Evolutionary conservation across 495 filamentous ascomycete species (phyloP).

Genomic region (Penicillium canariense): DNA sequence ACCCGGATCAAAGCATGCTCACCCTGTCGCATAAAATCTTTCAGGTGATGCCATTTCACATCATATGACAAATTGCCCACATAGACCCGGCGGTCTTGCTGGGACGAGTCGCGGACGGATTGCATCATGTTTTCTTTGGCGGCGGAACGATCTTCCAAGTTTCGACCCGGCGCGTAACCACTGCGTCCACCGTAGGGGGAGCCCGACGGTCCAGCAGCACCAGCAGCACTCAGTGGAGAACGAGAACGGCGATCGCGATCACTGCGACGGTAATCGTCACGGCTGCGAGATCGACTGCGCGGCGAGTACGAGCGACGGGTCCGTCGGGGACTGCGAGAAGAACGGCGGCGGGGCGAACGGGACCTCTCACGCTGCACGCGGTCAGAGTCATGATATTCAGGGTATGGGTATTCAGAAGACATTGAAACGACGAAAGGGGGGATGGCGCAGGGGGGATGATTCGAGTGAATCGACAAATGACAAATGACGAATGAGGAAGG

Average conservation of each 20-base stretch:
- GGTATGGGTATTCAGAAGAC: slow-evolving; percentile 25
- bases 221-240: slow-evolving; percentile 80
- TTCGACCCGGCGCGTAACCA: slow-evolving; percentile 63
- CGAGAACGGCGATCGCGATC: slow-evolving; percentile 78
- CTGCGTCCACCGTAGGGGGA: slow-evolving; percentile 57
- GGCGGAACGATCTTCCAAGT: slow-evolving; percentile 77
- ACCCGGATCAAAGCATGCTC: slow-evolving; percentile 31
- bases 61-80: slow-evolving; percentile 98
- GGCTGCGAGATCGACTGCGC: slow-evolving; percentile 88
- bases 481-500: neutral
- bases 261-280: slow-evolving; percentile 80
- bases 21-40: slow-evolving; percentile 99
- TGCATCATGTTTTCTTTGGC: slow-evolving; percentile 96
- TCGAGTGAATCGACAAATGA: neutral
- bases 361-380: slow-evolving; percentile 84
- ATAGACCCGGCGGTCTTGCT: slow-evolving; percentile 98
- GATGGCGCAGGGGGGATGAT: slow-evolving; percentile 1
- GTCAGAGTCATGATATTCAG: slow-evolving; percentile 36
- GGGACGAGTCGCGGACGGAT: slow-evolving; percentile 85
- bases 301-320: slow-evolving; percentile 87
- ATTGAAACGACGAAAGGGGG: slow-evolving; percentile 24
- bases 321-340: slow-evolving; percentile 67
- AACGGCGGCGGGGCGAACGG: slow-evolving; percentile 86
- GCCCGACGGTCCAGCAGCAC: slow-evolving; percentile 63
- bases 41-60: slow-evolving; percentile 99